A percentile compares a stretch with the other conserved stretches of the same genome.
Conservation (phyloP, 2,329 filamentous ascomycete genomes). For the Capronia americana region DNA sequence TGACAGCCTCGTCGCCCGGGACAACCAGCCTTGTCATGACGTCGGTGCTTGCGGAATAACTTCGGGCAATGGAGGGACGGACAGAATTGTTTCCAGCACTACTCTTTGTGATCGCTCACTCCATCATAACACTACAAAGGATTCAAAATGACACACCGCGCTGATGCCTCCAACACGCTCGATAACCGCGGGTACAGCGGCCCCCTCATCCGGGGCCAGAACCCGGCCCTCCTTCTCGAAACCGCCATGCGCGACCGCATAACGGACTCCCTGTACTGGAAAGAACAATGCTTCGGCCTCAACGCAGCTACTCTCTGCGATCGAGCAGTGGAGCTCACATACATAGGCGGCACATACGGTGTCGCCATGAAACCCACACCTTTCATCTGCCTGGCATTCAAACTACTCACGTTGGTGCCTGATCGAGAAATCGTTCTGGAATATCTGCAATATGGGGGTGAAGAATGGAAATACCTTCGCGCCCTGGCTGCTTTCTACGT, state of each 20-base stretch:
- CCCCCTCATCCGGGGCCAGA: slow-evolving; percentile 82
- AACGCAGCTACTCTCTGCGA: slow-evolving; percentile 83
- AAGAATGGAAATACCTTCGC: slow-evolving; percentile 83
- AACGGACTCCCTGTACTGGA: slow-evolving; percentile 95
- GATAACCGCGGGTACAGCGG: slow-evolving; percentile 86
- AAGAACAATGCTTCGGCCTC: slow-evolving; percentile 96
- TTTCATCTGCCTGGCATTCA: slow-evolving; percentile 93
- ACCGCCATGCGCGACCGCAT: slow-evolving; percentile 96
- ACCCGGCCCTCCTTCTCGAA: slow-evolving; percentile 94
- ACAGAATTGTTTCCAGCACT: neutral
- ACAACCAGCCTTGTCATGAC: slow-evolving; percentile 20
- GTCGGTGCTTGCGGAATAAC: neutral
- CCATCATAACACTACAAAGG: too few species aligned
- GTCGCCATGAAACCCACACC: slow-evolving; percentile 82
- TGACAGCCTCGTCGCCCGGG: slow-evolving; percentile 20
- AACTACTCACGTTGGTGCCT: slow-evolving; percentile 86
- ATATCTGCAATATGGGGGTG: slow-evolving; percentile 78
- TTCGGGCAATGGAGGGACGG: neutral
- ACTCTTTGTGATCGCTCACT: slow-evolving; percentile 1
- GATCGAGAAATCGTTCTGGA: slow-evolving; percentile 77
- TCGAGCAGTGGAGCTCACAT: slow-evolving; percentile 82
- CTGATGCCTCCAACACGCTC: slow-evolving; percentile 77
- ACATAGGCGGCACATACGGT: slow-evolving; percentile 87
- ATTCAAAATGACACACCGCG: slow-evolving; percentile 66
- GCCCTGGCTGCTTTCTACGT: slow-evolving; percentile 92